Evolutionary conservation across 345 rosid genomes (phyloP).

Genomic region (Microcos paniculata): DNA sequence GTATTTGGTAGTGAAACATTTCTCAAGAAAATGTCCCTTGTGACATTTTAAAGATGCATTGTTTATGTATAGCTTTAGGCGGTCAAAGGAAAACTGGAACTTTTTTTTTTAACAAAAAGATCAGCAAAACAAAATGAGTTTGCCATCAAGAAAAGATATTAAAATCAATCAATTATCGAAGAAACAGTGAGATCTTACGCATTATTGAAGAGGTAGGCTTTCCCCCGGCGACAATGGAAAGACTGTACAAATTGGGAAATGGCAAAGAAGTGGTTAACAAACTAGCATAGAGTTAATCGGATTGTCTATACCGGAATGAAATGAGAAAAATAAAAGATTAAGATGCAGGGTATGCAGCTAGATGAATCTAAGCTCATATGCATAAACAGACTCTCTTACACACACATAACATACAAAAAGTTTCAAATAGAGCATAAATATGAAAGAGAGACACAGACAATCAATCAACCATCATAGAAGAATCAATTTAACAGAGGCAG

Average conservation of each 20-base stretch:
- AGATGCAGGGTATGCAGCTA: not conserved
- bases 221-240: slow-evolving; percentile 72
- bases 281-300: not conserved
- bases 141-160: not conserved
- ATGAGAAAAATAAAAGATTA: not conserved
- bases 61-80: not conserved
- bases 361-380: not conserved
- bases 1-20: not conserved
- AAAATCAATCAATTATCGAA: not conserved
- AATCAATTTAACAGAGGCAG: too few relatives aligned
- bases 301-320: not conserved
- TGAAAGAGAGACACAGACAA: not conserved
- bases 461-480: not conserved
- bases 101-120: not conserved
- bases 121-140: not conserved
- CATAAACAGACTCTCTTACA: not conserved
- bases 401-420: not conserved
- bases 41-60: not conserved
- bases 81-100: not conserved
- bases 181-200: slow-evolving; percentile 47
- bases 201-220: slow-evolving; percentile 79
- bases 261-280: slow-evolving; percentile 3
- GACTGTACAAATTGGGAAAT: slow-evolving; percentile 38
- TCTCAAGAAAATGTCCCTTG: not conserved
- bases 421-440: not conserved